Conservation (phyloP, 1,284 basidiomycete genomes). For the Omphalotus olearius region DNA sequence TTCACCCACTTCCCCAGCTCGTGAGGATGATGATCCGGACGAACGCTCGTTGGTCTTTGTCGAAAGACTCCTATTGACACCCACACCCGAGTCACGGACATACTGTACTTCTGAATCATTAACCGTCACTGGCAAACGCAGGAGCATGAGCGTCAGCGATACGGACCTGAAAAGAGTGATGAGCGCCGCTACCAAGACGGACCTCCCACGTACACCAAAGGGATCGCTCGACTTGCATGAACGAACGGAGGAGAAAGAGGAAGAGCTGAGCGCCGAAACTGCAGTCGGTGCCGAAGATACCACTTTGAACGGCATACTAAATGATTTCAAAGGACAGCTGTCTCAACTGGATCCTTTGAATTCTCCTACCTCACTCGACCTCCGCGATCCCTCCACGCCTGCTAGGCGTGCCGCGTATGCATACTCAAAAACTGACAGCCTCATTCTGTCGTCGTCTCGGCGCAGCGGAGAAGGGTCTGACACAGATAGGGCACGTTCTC, state of each 20-base stretch:
- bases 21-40: constrained; percentile 40
- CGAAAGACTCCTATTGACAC: constrained; percentile 37
- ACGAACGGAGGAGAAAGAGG: constrained; percentile 13
- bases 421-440: constrained; percentile 16
- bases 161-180: constrained; percentile 50
- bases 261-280: constrained; percentile 24
- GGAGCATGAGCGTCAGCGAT: constrained; percentile 75
- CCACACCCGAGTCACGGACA: constrained; percentile 23
- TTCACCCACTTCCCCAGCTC: constrained; percentile 20
- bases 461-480: constrained; percentile 2
- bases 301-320: constrained; percentile 56
- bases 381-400: constrained; percentile 60
- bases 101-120: constrained; percentile 15
- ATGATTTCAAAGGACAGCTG: constrained; percentile 66
- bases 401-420: constrained; percentile 34
- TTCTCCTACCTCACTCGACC: constrained; percentile 47
- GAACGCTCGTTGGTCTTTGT: constrained; percentile 54
- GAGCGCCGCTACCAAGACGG: constrained; percentile 29
- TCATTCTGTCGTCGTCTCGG: constrained; percentile 14
- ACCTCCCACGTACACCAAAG: constrained; percentile 27
- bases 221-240: constrained; percentile 24
- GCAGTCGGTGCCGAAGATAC: constrained; percentile 32
- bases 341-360: constrained; percentile 54
- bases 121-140: constrained; percentile 40
- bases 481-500: constrained; percentile 7